Base-by-base conservation (phyloP, 352 stramenopile genomes). In the Pythium pectinolyticum region DNA sequence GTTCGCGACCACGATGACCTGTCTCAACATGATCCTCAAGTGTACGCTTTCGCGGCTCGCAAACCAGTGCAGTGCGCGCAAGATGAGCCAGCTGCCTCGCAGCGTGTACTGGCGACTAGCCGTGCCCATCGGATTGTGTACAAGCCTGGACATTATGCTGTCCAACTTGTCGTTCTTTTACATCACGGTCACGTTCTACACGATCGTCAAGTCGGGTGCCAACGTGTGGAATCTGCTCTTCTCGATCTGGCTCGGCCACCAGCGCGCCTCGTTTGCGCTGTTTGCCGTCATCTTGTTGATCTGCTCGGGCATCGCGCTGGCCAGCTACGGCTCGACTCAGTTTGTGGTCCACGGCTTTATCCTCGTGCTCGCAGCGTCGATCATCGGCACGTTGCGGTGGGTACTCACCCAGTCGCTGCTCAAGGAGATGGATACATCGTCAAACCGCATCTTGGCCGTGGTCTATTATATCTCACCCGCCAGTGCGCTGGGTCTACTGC, bases 181-280 rank as follows among this genome's bases (percentile, higher is more conserved):
- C 72, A 90, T 94, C 63, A 93, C 82, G 0, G 86, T 94, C 17
- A 91, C 84, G 25, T 87, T 96, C 62, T 94, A 92, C 72, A 96
- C 87, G 27, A 82, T 94, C 41, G 83, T 91, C 46, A 93, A 94
- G 61, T 90, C 81, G 0, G 74, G 77, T 17, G 80, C 71, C 12
- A 90, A 94, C 49, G 77, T 92, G 12, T 96, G 87, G 81, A 94
- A 89, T 49, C 62, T 96, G 49, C 57, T 95, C 14, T 94, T 93
- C 67, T 94, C 87, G 4, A 77, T 94, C 31, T 80, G 69, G 25
- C 70, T 94, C 22, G 82, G 80, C 10, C 81, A 94, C 60, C 84
- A 95, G 61, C 74, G 80, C 17, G 63, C 77, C 9, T 89, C 77
- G 35, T 77, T 68, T 39, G 59, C 74, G 41, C 49, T 94, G 5